These are phyloP conservation scores for Trichoderma simmonsii DNA, from an alignment of 2,329 filamentous ascomycete genomes.

Conservation along the genomic window DNA sequence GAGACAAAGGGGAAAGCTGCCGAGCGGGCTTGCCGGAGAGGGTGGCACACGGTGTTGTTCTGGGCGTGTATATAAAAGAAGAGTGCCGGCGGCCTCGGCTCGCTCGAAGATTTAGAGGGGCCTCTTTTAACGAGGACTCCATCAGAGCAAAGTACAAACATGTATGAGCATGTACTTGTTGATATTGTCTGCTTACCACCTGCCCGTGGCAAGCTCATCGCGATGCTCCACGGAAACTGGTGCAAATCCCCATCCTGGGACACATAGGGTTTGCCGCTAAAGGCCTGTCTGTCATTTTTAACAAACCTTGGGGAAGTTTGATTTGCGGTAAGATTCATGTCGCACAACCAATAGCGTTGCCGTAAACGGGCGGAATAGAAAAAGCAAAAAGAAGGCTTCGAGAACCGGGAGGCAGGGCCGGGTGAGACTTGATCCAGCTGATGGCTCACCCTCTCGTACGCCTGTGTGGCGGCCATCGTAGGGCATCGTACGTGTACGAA, in stretches of 20 bases:
- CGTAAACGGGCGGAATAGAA: background rate
- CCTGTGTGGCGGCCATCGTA: constrained; percentile 2
- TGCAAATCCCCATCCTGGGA: background rate
- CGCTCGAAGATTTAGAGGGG: background rate
- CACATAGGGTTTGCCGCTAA: constrained; percentile 10
- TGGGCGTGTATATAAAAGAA: constrained; percentile 17
- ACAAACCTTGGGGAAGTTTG: constrained; percentile 4
- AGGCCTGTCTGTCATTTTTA: constrained; percentile 7
- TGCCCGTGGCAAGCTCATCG: background rate
- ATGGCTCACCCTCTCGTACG: constrained; percentile 5
- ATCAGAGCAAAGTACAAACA: constrained; percentile 3
- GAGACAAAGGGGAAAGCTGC: constrained; percentile 5
- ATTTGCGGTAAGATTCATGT: background rate
- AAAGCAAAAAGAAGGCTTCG: constrained; percentile 15
- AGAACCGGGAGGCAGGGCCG: constrained; percentile 4
- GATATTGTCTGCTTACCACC: constrained; percentile 14
- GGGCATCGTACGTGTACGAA: background rate
- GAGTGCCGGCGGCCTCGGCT: constrained; percentile 11
- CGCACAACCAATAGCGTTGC: background rate
- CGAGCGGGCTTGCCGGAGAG: constrained; percentile 10
- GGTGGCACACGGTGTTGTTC: background rate
- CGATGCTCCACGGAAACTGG: background rate
- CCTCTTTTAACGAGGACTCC: constrained; percentile 7
- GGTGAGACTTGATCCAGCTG: background rate
- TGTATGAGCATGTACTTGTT: constrained; percentile 9